These are phyloP conservation scores for Plasmopara viticola DNA, from an alignment of 352 stramenopile genomes.

Conservation along the genomic window DNA sequence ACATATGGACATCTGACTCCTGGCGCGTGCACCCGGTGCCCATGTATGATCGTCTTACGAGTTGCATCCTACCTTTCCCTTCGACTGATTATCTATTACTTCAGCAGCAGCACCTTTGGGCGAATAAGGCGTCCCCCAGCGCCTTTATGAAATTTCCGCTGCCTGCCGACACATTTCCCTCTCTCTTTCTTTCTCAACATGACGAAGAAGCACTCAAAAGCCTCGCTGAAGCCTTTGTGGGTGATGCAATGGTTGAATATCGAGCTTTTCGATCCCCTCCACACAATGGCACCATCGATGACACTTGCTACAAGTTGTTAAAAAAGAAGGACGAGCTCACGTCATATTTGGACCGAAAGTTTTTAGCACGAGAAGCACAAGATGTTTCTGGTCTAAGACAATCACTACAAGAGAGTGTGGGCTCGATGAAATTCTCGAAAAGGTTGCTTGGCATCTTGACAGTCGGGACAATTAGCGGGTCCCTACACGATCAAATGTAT, in stretches of 20 bases:
- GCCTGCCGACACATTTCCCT: slow-evolving; percentile 32
- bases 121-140: too few relatives aligned
- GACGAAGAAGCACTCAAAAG: slow-evolving; percentile 33
- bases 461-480: slow-evolving; percentile 23
- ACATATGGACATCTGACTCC: too few relatives aligned
- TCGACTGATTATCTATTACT: too few relatives aligned
- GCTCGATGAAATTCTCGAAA: slow-evolving; percentile 26
- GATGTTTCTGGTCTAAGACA: slow-evolving; percentile 10
- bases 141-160: slow-evolving; percentile 31
- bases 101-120: too few relatives aligned
- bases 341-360: slow-evolving; percentile 23
- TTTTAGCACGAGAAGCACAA: slow-evolving; percentile 1
- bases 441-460: slow-evolving; percentile 29
- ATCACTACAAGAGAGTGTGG: slow-evolving; percentile 15
- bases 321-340: slow-evolving; percentile 26
- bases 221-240: slow-evolving; percentile 33
- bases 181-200: slow-evolving; percentile 32
- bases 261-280: slow-evolving; percentile 24
- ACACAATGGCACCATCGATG: slow-evolving; percentile 31
- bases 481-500: slow-evolving; percentile 58
- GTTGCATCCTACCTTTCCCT: too few relatives aligned
- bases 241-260: slow-evolving; percentile 41
- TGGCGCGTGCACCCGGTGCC: too few relatives aligned
- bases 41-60: too few relatives aligned
- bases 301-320: slow-evolving; percentile 46